A percentile compares a stretch with the other conserved stretches of the same genome.
Evolutionary conservation across 176 grass and related monocot species (phyloP).

Genomic region (Ensete glaucum): DNA sequence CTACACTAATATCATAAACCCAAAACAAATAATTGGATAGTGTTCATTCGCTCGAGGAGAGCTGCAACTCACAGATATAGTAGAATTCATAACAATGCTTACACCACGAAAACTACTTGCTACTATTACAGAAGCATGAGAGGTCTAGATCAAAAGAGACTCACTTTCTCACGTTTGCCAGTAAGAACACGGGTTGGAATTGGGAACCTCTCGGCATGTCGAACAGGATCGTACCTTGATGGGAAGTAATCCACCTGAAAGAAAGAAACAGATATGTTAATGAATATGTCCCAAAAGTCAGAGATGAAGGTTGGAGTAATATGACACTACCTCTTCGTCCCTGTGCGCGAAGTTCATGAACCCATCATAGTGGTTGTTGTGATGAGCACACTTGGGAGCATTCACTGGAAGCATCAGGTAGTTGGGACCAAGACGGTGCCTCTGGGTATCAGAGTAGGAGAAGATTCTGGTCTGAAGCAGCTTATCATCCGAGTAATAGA

Average conservation of each 20-base stretch:
- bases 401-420: constrained; percentile 88
- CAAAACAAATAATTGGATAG: no score
- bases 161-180: constrained; percentile 66
- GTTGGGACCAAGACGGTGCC: constrained; percentile 77
- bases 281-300: not conserved
- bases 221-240: constrained; percentile 57
- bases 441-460: constrained; percentile 79
- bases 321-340: constrained; percentile 64
- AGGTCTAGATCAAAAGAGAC: not conserved
- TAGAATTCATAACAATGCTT: not conserved
- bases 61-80: not conserved
- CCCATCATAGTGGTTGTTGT: constrained; percentile 84
- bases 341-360: constrained; percentile 91
- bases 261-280: not conserved
- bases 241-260: constrained; percentile 85
- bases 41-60: no score
- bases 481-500: constrained; percentile 92
- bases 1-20: no score
- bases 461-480: constrained; percentile 82
- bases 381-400: constrained; percentile 69
- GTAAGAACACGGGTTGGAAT: constrained; percentile 46
- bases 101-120: not conserved
- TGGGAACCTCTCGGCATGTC: constrained; percentile 58
- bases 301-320: no score
- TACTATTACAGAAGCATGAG: not conserved